Evolutionary conservation across 1,284 basidiomycete genomes (phyloP).

Genomic region (Fomitiporia mediterranea): DNA sequence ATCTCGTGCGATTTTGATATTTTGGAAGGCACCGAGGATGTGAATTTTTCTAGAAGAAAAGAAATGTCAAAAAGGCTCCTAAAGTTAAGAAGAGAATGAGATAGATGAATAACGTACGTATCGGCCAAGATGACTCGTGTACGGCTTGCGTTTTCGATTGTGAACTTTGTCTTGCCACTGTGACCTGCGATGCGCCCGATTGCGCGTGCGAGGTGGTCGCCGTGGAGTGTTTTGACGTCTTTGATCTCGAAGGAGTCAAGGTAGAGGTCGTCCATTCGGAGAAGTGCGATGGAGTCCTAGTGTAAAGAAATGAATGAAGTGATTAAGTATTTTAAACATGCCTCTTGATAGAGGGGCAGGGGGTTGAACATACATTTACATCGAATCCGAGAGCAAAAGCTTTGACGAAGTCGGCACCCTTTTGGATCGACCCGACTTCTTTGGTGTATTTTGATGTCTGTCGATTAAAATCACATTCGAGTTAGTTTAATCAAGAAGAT

Average conservation of each 20-base stretch:
- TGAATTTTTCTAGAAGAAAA: slow-evolving; percentile 72
- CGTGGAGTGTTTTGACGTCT: slow-evolving; percentile 96
- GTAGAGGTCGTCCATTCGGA: slow-evolving; percentile 94
- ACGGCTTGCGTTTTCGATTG: slow-evolving; percentile 94
- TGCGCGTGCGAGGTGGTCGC: slow-evolving; percentile 93
- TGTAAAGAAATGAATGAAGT: slow-evolving; percentile 14
- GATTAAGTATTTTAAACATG: slow-evolving; percentile 11
- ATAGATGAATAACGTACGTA: slow-evolving; percentile 58
- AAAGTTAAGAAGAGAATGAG: background rate
- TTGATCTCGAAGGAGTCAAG: slow-evolving; percentile 99
- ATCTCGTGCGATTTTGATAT: slow-evolving; percentile 96
- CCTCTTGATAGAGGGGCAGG: slow-evolving; percentile 3
- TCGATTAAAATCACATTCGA: background rate
- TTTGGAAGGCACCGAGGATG: slow-evolving; percentile 91
- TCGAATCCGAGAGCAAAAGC: slow-evolving; percentile 95
- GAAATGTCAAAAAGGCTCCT: too few species aligned
- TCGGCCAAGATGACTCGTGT: slow-evolving; percentile 97
- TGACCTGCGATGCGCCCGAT: slow-evolving; percentile 98
- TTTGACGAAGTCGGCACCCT: slow-evolving; percentile 97
- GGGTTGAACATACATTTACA: slow-evolving; percentile 61
- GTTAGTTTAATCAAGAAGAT: slow-evolving; percentile 6
- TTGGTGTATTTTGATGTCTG: slow-evolving; percentile 95
- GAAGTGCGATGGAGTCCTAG: slow-evolving; percentile 92
- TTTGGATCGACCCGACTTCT: slow-evolving; percentile 88
- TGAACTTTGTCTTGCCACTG: slow-evolving; percentile 97